Conservation (phyloP, 2,329 filamentous ascomycete species). For the Teratosphaeria viscida region DNA sequence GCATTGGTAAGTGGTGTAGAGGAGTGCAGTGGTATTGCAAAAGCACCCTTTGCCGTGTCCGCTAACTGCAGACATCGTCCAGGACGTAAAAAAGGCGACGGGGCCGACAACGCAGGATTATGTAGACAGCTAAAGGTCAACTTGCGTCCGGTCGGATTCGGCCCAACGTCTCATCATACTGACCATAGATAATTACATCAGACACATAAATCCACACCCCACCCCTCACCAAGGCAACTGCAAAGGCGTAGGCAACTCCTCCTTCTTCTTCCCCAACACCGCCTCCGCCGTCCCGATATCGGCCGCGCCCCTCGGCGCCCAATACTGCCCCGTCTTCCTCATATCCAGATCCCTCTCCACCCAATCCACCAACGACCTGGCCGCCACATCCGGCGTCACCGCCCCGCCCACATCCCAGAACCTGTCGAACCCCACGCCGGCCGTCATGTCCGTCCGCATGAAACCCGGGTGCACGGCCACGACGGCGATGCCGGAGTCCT, state of each 20-base stretch:
- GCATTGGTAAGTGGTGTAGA: not conserved
- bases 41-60: no score
- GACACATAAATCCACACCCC: no score
- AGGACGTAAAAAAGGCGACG: no score
- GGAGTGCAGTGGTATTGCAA: not conserved
- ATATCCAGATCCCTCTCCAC: slow-evolving; percentile 48
- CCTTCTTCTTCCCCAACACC: slow-evolving; percentile 49
- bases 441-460: slow-evolving; percentile 67
- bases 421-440: slow-evolving; percentile 60
- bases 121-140: no score
- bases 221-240: slow-evolving; percentile 51
- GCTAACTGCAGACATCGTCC: no score
- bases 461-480: slow-evolving; percentile 61
- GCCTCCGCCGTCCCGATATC: slow-evolving; percentile 60
- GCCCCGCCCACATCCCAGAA: slow-evolving; percentile 62
- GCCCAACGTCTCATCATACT: no score
- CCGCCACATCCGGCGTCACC: slow-evolving; percentile 58
- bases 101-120: no score
- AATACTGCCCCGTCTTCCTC: slow-evolving; percentile 57
- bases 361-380: slow-evolving; percentile 52
- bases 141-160: no score
- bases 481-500: slow-evolving; percentile 51
- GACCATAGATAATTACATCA: no score
- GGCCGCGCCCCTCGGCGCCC: slow-evolving; percentile 58
- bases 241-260: slow-evolving; percentile 50